Evolutionary conservation across 257 asterid species (phyloP).

Genomic region (Solanum chmielewskii): DNA sequence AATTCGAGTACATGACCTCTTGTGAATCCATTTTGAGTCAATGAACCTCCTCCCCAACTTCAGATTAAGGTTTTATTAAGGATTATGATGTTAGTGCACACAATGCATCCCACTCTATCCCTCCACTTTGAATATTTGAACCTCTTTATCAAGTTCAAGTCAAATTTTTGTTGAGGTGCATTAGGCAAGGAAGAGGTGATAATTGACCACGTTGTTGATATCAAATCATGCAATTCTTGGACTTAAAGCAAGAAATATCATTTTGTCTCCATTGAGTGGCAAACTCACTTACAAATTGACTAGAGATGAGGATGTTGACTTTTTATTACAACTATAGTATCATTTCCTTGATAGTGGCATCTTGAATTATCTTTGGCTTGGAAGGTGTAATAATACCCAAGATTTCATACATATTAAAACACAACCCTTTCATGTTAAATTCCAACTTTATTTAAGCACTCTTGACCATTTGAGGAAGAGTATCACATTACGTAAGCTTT

Average conservation of each 20-base stretch:
- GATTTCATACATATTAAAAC: not conserved
- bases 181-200: not conserved
- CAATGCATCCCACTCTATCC: not conserved
- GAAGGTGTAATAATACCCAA: not conserved
- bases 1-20: not conserved
- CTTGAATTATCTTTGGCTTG: not conserved
- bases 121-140: not conserved
- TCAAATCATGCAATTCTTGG: not conserved
- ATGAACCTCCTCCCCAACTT: not conserved
- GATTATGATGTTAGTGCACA: not conserved
- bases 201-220: too few species aligned
- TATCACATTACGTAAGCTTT: not conserved
- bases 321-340: not conserved
- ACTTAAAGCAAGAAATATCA: not conserved
- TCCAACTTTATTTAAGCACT: not conserved
- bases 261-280: too few species aligned
- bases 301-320: not conserved
- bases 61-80: too few species aligned
- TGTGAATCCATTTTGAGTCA: too few species aligned
- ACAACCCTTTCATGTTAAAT: not conserved
- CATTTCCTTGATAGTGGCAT: not conserved
- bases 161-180: not conserved
- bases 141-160: not conserved
- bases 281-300: not conserved
- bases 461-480: not conserved